Base-by-base conservation (phyloP, 108 stramenopile genomes). In the Parmales sp. region DNA sequence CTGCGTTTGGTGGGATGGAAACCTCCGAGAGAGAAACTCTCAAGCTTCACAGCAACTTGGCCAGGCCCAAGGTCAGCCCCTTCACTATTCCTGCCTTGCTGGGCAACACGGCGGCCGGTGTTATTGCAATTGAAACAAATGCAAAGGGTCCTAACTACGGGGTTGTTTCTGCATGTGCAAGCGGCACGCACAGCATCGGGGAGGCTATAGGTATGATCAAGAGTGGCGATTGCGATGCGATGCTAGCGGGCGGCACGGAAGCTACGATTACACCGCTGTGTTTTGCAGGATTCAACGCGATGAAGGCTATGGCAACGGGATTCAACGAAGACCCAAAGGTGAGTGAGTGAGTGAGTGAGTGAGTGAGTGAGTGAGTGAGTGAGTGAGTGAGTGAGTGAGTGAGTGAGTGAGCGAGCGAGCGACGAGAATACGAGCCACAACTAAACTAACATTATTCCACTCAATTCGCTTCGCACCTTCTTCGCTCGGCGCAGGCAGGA, bases 71-170 rank as follows among this genome's bases (percentile, higher is more conserved):
- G 85, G 94, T 95, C 20, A 90, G 88, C 1, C 95, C 95, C 13
- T 95, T 93, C 77, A 92, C 92, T 29, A 95, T 95, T 70, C 94
- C 94, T 39, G 92, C 92, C 22, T 71, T 95, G 37, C 78, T 95
- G 28, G 92, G 91, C 51, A 95, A 95, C 76, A 93, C 94, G 16
- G 92, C 92, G 22, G 84, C 87, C 6, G 94, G 94, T 68, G 89
- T 94, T n/a, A 86, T 94, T 67, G 93, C 82, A 1, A 94, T 94
- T 66, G 93, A 94, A 80, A 76, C 75, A 51, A 89, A 88, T 22
- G 86, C 86, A 67, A 72, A 80, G 65, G 96, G 96, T 64, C 96
- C 96, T 20, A 97, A 97, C 79, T 95, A 94, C 63, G 93, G 92
- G 20, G 80, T 95, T 46, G 86, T 85, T 3, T 90, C 87, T 2